Base-by-base conservation (phyloP, 306 rosid genomes). In the Cyclanthera cordifolia region DNA sequence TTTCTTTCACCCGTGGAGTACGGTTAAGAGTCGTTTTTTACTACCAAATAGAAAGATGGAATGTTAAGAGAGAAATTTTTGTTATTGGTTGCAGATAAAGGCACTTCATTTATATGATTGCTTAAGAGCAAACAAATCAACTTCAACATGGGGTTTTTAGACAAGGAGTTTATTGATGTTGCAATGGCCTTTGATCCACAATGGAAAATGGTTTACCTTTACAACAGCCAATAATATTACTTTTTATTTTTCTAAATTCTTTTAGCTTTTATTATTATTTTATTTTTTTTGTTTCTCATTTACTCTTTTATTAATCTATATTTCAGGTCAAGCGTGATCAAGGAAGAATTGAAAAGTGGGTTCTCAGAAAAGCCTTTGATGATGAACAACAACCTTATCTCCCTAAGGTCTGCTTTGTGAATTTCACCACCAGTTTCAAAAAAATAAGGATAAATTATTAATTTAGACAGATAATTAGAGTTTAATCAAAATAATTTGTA, bases 121-220 rank as follows among this genome's bases (percentile, higher is more conserved):
- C 77, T 64, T 80, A 74, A 64, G 99, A 79, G 99, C 99, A 7
- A 94, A 94, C 78, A 94, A 94, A 71, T 72, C 99, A 15, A 86
- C 96, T 21, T 90, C 83, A 71, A 97, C 99, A 14, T 90, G 99
- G 99, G 99, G 99, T 94, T 94, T 76, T 73, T 94, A 56, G 99
- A 94, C 78, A 94, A 94, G 70, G 90, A 77, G 16, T 94, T 90
- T 53, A 86, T 94, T 53, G 67, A 77, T 72, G 84, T 77, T 60
- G 97, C 99, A 30, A 94, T 94, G 99, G 79, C 41, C 49, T 88
- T 94, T 77, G 97, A 94, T 70, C 99, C 97, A 0, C 82, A 81
- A 83, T 23, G 47, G 72, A 94, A 94, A 68, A 77, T 86, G 95
- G 99, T 94, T n/a, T 17, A 74, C 19, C 60, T 7, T 34, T 58